phyloP scores from a whole-genome alignment of 768 basidiomycete genomes.

The Leccinum disarticulatum region DNA sequence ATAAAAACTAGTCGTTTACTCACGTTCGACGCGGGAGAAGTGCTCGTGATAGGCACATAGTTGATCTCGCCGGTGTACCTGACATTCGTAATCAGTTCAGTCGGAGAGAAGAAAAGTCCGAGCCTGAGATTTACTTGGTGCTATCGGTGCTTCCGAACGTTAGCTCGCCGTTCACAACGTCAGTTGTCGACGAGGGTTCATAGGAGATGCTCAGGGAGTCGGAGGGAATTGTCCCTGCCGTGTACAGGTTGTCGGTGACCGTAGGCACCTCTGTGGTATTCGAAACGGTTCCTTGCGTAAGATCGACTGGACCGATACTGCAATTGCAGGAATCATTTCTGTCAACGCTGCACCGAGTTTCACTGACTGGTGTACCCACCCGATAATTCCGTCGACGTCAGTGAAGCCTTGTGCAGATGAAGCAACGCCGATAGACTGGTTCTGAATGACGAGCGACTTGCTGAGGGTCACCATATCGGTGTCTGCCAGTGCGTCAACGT shows the following conservation, averaged over 20 bases:
- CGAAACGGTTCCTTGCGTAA: conserved; percentile 46
- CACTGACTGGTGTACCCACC: conserved; percentile 27
- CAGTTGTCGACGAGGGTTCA: conserved; percentile 50
- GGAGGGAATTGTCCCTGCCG: conserved; percentile 44
- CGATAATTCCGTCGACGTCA: conserved; percentile 54
- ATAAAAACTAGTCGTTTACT: conserved; percentile 6
- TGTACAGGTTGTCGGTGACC: conserved; percentile 56
- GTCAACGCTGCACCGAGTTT: background rate
- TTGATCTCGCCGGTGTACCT: conserved; percentile 37
- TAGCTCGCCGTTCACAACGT: conserved; percentile 57
- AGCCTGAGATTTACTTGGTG: conserved; percentile 36
- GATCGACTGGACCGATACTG: conserved; percentile 52
- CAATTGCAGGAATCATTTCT: background rate
- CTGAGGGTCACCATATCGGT: conserved; percentile 47
- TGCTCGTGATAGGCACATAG: conserved; percentile 43
- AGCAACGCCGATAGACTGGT: conserved; percentile 51
- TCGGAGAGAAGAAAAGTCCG: background rate
- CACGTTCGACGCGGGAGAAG: conserved; percentile 42
- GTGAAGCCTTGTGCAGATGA: conserved; percentile 42
- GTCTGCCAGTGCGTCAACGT: conserved; percentile 29
- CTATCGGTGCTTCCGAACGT: conserved; percentile 52
- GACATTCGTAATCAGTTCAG: background rate
- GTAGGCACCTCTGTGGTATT: conserved; percentile 45
- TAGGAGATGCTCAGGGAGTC: conserved; percentile 54
- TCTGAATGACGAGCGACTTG: conserved; percentile 40